Evolutionary conservation across 345 rosid species (phyloP), one percentile per base, ranked within the genome.

Genomic region (Populus deltoides): DNA sequence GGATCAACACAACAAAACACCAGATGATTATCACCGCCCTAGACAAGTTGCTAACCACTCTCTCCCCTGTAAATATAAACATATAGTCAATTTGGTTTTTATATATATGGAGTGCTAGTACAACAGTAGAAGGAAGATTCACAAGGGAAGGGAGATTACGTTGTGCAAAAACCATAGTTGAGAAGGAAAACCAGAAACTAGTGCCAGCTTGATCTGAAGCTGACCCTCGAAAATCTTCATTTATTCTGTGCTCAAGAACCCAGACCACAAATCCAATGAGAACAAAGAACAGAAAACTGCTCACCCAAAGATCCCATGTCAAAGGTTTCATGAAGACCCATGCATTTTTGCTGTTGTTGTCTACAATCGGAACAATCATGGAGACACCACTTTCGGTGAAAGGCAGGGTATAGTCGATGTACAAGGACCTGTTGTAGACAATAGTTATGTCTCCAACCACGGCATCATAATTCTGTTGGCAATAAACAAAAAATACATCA

Each of bases 261-360:
- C 97, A 93, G 10, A 93, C 81, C 2, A 85, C 85, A 18, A 88
- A 87, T 18, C 90, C 97, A 33, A 89, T 89, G 74, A 84, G 77
- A 7, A 93, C 41, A 33, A 90, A 91, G 71, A 87, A 91, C 61
- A 88, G 71, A 70, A 74, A 82, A 8, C 77, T 90, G 1, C 89
- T 81, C 15, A 87, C 62, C 98, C 98, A 90, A 33, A 93, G 87
- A 6, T 86, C 85, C 86, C 84, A 81, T 33, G 88, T 89, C 76
- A 92, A 77, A 7, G 98, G 97, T 81, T 84, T 78, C 70, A 91
- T 73, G 85, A 93, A 91, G 72, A 85, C 76, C 97, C 97, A 94
- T 41, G 88, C 82, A 78, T 85, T 86, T 68, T 80, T 89, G 22
- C 66, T 74, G 27, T 67, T 39, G 22, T 82, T 74, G 31, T 87